Evolutionary conservation across 2,329 filamentous ascomycete species (phyloP), one percentile per base, ranked within the genome.

Genomic region (Penicillium sp.): DNA sequence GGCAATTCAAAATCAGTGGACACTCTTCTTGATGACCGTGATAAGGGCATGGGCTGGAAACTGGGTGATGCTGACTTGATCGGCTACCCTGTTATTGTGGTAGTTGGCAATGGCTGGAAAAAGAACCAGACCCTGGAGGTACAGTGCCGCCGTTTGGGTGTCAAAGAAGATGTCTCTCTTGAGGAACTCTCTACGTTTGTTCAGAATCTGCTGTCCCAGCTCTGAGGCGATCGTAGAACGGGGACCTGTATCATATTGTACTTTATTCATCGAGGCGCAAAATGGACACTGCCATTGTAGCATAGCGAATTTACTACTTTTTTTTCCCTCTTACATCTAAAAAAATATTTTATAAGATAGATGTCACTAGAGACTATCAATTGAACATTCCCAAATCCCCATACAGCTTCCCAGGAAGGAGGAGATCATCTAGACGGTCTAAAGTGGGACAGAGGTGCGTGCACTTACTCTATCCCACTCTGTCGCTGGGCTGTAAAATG

Each of bases 41-140:
- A 80, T 30, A 84, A 86, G 67, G 80, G 84, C 1, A 82, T 97
- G 62, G 85, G 87, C 3, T 97, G 92, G 91, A 98, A 96, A 75
- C 81, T 98, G 72, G 87, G 87, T 40, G 95, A 99, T 78, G 95
- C 94, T 1, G 93, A 98, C 75, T 74, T 95, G 60, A 86, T 94
- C 57, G 95, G 95, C 3, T 97, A 96, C 74, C 94, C 94, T 0
- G 82, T 98, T 13, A 82, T 94, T 8, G 82, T 97, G 13, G 83
- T 97, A 1, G 76, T 98, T 35, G 94, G 94, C 0, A 89, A 85
- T 64, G 81, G 80, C 3, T 96, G 90, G 89, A 78, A 83, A 40
- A 75, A 76, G 35, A 78, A 82, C 1, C 79, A 80, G 48, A 75
- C 80, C n/a, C 85, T 90, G 40, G 93, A 96, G 74, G 85, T 97